A percentile compares a stretch with the other conserved stretches of the same genome.
These are phyloP conservation scores for Flaveria robusta DNA, from an alignment of 129 eudicot species.

Conservation along the genomic window DNA sequence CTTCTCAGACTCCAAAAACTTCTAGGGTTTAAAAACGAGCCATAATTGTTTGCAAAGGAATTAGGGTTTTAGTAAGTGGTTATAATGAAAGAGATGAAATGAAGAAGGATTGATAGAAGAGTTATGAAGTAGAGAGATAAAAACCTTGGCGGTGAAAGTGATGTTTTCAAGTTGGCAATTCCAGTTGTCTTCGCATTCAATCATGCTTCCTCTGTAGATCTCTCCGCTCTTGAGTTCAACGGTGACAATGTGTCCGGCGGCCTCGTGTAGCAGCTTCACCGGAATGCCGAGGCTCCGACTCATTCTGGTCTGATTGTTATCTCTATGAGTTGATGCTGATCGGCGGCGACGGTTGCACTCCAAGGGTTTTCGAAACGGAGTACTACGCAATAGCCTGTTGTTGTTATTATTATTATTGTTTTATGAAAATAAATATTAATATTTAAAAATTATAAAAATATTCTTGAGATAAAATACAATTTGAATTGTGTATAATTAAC, in stretches of 20 bases:
- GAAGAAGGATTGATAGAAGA: neutral
- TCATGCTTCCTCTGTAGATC: constrained; percentile 85
- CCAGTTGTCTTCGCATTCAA: constrained; percentile 96
- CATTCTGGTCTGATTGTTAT: constrained; percentile 37
- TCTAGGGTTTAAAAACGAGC: too few relatives aligned
- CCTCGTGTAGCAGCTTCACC: constrained; percentile 93
- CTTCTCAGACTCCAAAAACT: too few relatives aligned
- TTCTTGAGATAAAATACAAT: too few relatives aligned
- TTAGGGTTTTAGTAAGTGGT: neutral
- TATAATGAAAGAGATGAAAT: neutral
- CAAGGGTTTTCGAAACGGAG: constrained; percentile 30
- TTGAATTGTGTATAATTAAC: too few relatives aligned
- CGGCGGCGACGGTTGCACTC: constrained; percentile 40
- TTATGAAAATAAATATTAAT: too few relatives aligned
- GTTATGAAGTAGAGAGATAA: neutral
- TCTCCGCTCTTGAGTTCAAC: constrained; percentile 91
- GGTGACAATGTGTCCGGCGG: constrained; percentile 82
- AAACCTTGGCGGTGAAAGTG: constrained; percentile 81
- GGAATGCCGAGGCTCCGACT: constrained; percentile 85
- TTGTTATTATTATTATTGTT: too few relatives aligned
- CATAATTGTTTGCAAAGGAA: too few relatives aligned
- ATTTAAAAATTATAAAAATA: too few relatives aligned
- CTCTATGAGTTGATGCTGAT: constrained; percentile 1
- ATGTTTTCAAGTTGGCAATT: constrained; percentile 83
- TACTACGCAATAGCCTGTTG: too few relatives aligned